A percentile compares a stretch with the other conserved stretches of the same genome.
phyloP scores from a whole-genome alignment of 2,329 filamentous ascomycete genomes.

The Polytolypa hystricis region DNA sequence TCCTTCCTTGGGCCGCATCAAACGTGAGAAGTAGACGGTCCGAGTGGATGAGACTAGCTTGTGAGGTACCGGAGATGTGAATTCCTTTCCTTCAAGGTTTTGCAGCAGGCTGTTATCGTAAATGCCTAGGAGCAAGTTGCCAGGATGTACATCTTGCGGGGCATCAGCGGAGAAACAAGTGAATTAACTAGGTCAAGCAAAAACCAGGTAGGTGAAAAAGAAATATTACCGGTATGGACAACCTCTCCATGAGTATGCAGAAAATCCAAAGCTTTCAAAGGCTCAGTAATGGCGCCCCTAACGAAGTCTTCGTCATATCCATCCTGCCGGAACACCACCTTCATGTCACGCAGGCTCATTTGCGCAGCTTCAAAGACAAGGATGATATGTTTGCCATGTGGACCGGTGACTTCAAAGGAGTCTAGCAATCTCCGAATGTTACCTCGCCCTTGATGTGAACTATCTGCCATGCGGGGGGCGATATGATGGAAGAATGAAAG shows the following conservation, averaged over 20 bases:
- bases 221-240: constrained; percentile 20
- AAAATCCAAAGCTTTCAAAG: constrained; percentile 21
- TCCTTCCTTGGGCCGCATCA: constrained; percentile 19
- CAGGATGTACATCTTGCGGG: constrained; percentile 21
- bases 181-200: constrained; percentile 2
- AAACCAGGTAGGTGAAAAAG: neutral
- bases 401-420: constrained; percentile 21
- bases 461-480: constrained; percentile 8
- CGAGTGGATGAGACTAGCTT: constrained; percentile 25
- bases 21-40: constrained; percentile 22
- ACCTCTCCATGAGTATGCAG: constrained; percentile 19
- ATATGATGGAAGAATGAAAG: constrained; percentile 20
- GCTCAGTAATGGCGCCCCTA: constrained; percentile 14
- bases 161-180: constrained; percentile 5
- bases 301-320: constrained; percentile 16
- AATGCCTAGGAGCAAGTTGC: constrained; percentile 23
- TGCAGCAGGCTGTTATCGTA: constrained; percentile 19
- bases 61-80: constrained; percentile 20
- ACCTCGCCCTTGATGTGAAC: constrained; percentile 15
- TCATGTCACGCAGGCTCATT: constrained; percentile 19
- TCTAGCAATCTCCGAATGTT: constrained; percentile 22
- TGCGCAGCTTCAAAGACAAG: constrained; percentile 21
- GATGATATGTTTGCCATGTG: constrained; percentile 17
- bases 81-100: constrained; percentile 20
- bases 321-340: constrained; percentile 10